phyloP scores from a whole-genome alignment of 1,139 yeast species.

The Meyerozyma elateridarum region DNA sequence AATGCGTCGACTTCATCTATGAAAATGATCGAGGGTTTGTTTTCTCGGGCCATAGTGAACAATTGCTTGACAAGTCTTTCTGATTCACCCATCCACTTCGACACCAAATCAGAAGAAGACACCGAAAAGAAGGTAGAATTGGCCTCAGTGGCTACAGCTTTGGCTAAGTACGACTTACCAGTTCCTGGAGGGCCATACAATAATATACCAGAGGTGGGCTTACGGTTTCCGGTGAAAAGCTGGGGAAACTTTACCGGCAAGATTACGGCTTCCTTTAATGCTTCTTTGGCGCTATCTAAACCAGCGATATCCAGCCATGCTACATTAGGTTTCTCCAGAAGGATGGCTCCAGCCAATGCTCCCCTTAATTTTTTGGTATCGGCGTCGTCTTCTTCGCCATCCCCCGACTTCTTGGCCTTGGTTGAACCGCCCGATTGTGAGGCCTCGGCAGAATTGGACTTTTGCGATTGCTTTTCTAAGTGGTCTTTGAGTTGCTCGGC shows the following conservation, averaged over 20 bases:
- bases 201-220: constrained; percentile 88
- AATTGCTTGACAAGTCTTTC: constrained; percentile 93
- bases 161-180: constrained; percentile 94
- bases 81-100: constrained; percentile 99
- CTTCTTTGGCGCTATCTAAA: constrained; percentile 90
- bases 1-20: constrained; percentile 98
- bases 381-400: constrained; percentile 64
- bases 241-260: constrained; percentile 94
- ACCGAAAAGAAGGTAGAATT: constrained; percentile 94
- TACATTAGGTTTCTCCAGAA: constrained; percentile 90
- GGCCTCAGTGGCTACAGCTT: constrained; percentile 98
- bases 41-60: constrained; percentile 93
- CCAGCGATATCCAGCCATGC: constrained; percentile 97
- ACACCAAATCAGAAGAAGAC: constrained; percentile 88
- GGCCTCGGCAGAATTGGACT: constrained; percentile 45
- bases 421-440: constrained; percentile 52
- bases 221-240: constrained; percentile 86
- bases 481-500: constrained; percentile 95
- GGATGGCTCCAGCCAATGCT: constrained; percentile 88
- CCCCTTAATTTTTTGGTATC: constrained; percentile 87
- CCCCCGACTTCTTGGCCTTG: constrained; percentile 52
- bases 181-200: constrained; percentile 99
- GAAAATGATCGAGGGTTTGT: constrained; percentile 90
- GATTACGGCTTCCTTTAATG: constrained; percentile 94
- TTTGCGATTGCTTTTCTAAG: constrained; percentile 57